Evolutionary conservation across 345 rosid species (phyloP).

Genomic region (Trapa bicornis): DNA sequence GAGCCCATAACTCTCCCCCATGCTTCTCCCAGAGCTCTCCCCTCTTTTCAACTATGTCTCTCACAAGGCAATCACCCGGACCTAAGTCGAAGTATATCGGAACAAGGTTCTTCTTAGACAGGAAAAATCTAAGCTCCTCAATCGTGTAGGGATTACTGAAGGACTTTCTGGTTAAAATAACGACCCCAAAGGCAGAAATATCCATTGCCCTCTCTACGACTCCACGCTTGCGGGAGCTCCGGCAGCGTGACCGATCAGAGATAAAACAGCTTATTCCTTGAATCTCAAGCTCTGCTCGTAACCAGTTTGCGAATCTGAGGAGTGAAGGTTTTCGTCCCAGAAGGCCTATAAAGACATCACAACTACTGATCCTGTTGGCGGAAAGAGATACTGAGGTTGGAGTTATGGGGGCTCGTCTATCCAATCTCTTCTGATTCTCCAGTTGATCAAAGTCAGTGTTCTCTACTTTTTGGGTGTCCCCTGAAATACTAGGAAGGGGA

Average conservation of each 20-base stretch:
- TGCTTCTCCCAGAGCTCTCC: slow-evolving; percentile 93
- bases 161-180: slow-evolving; percentile 66
- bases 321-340: slow-evolving; percentile 70
- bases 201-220: slow-evolving; percentile 74
- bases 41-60: slow-evolving; percentile 88
- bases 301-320: slow-evolving; percentile 74
- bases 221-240: slow-evolving; percentile 58
- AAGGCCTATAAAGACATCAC: slow-evolving; percentile 74
- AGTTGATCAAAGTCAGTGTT: slow-evolving; percentile 17
- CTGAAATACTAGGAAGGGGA: slow-evolving; percentile 21
- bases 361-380: slow-evolving; percentile 55
- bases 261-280: slow-evolving; percentile 91
- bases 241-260: slow-evolving; percentile 65
- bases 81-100: slow-evolving; percentile 73
- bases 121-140: slow-evolving; percentile 75
- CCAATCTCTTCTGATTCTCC: slow-evolving; percentile 30
- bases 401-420: slow-evolving; percentile 17
- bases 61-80: slow-evolving; percentile 77
- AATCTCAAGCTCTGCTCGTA: slow-evolving; percentile 74
- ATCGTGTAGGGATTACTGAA: slow-evolving; percentile 66
- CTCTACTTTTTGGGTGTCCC: slow-evolving; percentile 32
- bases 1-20: slow-evolving; percentile 78
- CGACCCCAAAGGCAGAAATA: slow-evolving; percentile 71
- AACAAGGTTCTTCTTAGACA: slow-evolving; percentile 76
- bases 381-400: slow-evolving; percentile 54